Evolutionary conservation across 2,329 filamentous ascomycete species (phyloP).

Genomic region (Ceratocystis alfenasii): DNA sequence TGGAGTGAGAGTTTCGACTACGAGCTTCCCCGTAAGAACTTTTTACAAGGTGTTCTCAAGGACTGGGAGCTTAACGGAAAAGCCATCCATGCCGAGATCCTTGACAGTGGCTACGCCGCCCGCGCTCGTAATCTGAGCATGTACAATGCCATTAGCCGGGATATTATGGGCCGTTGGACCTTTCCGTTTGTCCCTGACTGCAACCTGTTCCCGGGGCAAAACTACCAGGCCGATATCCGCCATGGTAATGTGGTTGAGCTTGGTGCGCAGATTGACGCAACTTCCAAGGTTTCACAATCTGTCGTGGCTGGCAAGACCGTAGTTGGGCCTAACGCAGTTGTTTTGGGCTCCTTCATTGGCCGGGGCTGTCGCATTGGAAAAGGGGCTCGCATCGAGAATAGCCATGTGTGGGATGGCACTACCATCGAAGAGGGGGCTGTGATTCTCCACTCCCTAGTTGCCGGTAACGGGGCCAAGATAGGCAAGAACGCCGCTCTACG

Average conservation of each 20-base stretch:
- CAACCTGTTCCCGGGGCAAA: constrained; percentile 67
- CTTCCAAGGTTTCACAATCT: constrained; percentile 57
- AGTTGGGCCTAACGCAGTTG: constrained; percentile 57
- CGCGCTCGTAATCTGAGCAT: constrained; percentile 74
- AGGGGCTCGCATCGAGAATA: constrained; percentile 65
- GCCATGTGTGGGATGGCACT: constrained; percentile 80
- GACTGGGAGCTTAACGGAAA: constrained; percentile 96
- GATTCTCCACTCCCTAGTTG: constrained; percentile 63
- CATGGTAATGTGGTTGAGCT: constrained; percentile 42
- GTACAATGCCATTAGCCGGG: constrained; percentile 79
- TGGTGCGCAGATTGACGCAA: constrained; percentile 60
- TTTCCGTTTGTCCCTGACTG: constrained; percentile 83
- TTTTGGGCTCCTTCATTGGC: constrained; percentile 71
- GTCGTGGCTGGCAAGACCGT: constrained; percentile 66
- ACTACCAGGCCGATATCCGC: constrained; percentile 55
- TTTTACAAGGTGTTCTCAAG: constrained; percentile 83
- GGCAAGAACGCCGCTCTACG: constrained; percentile 59
- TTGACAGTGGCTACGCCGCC: constrained; percentile 73
- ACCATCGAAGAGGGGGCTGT: constrained; percentile 62
- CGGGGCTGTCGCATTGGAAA: constrained; percentile 75
- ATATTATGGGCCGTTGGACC: constrained; percentile 77
- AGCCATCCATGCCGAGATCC: constrained; percentile 83
- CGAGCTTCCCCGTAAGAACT: constrained; percentile 76
- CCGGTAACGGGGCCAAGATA: constrained; percentile 51
- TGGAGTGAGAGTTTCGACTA: constrained; percentile 99